Percentiles rank a stretch among this genome's conserved stretches.
phyloP scores from a whole-genome alignment of 352 stramenopile genomes.

The Plasmopara viticola region DNA sequence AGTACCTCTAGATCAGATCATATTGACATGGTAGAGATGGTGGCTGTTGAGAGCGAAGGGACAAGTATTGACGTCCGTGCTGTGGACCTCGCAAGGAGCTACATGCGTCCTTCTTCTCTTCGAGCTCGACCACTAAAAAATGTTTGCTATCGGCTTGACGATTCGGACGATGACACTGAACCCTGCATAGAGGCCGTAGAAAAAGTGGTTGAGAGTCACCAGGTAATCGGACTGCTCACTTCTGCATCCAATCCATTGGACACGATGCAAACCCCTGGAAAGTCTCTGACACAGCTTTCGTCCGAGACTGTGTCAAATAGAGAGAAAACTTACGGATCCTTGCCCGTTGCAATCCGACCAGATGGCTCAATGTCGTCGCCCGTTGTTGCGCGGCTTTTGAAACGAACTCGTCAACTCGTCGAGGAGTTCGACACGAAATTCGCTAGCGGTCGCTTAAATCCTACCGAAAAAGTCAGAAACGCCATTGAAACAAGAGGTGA shows the following conservation, averaged over 20 bases:
- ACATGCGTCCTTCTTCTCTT: conserved; percentile 17
- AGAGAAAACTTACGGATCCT: conserved; percentile 3
- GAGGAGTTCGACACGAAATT: conserved; percentile 25
- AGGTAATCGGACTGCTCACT: neutral
- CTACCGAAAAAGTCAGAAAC: conserved; percentile 1
- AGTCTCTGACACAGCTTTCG: conserved; percentile 3
- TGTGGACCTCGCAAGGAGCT: conserved; percentile 1
- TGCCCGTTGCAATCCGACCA: conserved; percentile 9
- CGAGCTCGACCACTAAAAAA: conserved; percentile 28
- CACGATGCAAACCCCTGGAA: neutral
- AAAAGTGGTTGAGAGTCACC: neutral
- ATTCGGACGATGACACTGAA: conserved; percentile 34
- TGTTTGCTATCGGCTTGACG: conserved; percentile 39
- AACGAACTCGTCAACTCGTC: conserved; percentile 23
- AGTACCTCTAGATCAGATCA: neutral
- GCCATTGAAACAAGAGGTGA: conserved; percentile 2
- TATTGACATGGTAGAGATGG: neutral
- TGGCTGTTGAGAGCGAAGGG: neutral
- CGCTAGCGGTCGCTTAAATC: neutral
- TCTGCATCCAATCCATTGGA: neutral
- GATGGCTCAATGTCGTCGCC: conserved; percentile 17
- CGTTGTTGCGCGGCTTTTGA: conserved; percentile 20
- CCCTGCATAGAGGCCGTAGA: neutral
- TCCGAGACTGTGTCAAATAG: neutral
- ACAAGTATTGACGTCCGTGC: conserved; percentile 2